Conservation (phyloP, 2,329 filamentous ascomycete genomes). For the Cercospora nicotianae region DNA sequence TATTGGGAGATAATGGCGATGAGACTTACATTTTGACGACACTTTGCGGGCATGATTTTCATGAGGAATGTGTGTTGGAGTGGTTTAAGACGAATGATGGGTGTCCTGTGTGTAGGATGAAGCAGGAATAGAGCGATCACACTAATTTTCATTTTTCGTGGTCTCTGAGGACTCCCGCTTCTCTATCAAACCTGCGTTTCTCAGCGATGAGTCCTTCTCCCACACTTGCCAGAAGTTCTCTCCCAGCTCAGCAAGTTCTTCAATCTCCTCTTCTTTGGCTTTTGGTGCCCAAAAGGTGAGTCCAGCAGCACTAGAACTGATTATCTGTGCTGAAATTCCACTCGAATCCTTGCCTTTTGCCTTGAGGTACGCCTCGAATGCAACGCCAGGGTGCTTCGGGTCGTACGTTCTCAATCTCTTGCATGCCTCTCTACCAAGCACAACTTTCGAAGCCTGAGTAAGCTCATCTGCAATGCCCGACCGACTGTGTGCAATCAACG, state of each 20-base stretch:
- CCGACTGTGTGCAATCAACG: too few relatives aligned
- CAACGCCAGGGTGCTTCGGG: too few relatives aligned
- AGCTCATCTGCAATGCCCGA: too few relatives aligned
- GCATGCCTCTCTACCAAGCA: too few relatives aligned
- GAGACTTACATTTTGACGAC: slow-evolving; percentile 1
- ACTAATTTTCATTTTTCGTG: not conserved
- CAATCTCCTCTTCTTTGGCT: not conserved
- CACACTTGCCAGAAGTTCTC: not conserved
- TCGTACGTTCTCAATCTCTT: too few relatives aligned
- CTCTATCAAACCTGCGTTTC: not conserved
- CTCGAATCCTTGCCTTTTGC: not conserved
- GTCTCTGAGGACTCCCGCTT: not conserved
- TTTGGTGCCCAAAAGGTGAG: not conserved
- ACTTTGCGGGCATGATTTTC: slow-evolving; percentile 5
- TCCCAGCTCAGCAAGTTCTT: not conserved
- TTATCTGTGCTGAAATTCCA: not conserved
- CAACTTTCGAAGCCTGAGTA: too few relatives aligned
- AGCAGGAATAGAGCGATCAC: not conserved
- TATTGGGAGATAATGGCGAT: not conserved
- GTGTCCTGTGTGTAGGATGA: slow-evolving; percentile 7
- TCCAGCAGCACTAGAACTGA: not conserved
- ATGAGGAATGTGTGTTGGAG: slow-evolving; percentile 1
- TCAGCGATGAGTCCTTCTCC: not conserved
- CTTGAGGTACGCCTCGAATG: too few relatives aligned
- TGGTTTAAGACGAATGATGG: slow-evolving; percentile 6